Evolutionary conservation across 208 protist species (phyloP).

Genomic region (Crithidia expoeki): DNA sequence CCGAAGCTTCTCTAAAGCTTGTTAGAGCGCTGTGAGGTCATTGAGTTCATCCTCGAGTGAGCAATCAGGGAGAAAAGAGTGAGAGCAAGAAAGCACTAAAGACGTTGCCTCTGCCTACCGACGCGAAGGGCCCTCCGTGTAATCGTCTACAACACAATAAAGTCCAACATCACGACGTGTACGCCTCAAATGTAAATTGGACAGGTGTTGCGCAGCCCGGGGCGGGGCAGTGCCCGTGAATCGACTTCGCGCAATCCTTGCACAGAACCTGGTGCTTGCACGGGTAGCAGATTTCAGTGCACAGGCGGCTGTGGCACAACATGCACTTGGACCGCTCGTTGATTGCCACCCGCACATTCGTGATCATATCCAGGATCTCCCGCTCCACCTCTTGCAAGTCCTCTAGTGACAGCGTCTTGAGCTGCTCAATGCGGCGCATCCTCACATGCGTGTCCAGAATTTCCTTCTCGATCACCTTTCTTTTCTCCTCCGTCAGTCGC

Average conservation of each 20-base stretch:
- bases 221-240: slow-evolving; percentile 68
- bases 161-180: slow-evolving; percentile 54
- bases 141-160: too few species aligned
- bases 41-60: too few species aligned
- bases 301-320: slow-evolving; percentile 69
- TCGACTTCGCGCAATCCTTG: slow-evolving; percentile 76
- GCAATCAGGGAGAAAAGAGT: too few species aligned
- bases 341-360: slow-evolving; percentile 70
- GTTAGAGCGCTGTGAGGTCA: too few species aligned
- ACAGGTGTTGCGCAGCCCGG: slow-evolving; percentile 63
- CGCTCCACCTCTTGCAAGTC: slow-evolving; percentile 86
- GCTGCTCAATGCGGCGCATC: slow-evolving; percentile 61
- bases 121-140: too few species aligned
- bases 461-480: slow-evolving; percentile 43
- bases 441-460: slow-evolving; percentile 68
- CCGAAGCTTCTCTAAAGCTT: too few species aligned
- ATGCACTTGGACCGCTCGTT: slow-evolving; percentile 88
- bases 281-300: slow-evolving; percentile 90
- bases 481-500: slow-evolving; percentile 35
- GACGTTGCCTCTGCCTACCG: too few species aligned
- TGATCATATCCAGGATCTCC: slow-evolving; percentile 82
- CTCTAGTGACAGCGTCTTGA: slow-evolving; percentile 57
- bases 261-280: slow-evolving; percentile 92
- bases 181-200: slow-evolving; percentile 77
- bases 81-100: too few species aligned